Evolutionary conservation across 2,329 filamentous ascomycete species (phyloP).

Genomic region (Stylonectria norvegica): DNA sequence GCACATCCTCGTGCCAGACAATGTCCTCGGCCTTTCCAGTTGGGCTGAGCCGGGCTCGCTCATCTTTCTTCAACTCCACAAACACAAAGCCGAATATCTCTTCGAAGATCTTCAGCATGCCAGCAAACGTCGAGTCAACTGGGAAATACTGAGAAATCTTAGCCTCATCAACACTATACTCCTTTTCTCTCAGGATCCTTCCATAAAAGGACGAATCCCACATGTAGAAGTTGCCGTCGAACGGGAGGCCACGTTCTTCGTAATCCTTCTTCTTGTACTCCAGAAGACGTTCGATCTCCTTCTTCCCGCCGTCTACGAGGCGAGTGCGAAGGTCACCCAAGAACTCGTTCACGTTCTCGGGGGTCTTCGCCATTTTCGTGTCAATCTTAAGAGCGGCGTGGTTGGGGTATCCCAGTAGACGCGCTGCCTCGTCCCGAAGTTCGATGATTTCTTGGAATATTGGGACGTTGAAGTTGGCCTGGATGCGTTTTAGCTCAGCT

Average conservation of each 20-base stretch:
- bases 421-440: slow-evolving; percentile 73
- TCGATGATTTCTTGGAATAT: slow-evolving; percentile 73
- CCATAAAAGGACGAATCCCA: slow-evolving; percentile 84
- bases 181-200: slow-evolving; percentile 73
- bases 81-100: slow-evolving; percentile 77
- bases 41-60: slow-evolving; percentile 61
- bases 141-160: slow-evolving; percentile 84
- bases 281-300: slow-evolving; percentile 68
- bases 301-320: slow-evolving; percentile 64
- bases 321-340: slow-evolving; percentile 65
- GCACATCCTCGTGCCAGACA: slow-evolving; percentile 79
- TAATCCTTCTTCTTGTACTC: slow-evolving; percentile 70
- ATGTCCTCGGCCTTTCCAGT: slow-evolving; percentile 69
- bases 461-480: slow-evolving; percentile 66
- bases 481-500: slow-evolving; percentile 4
- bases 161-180: slow-evolving; percentile 75
- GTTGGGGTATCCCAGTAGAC: slow-evolving; percentile 71
- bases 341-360: slow-evolving; percentile 69
- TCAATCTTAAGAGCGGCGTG: slow-evolving; percentile 75
- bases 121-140: slow-evolving; percentile 66
- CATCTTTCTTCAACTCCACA: slow-evolving; percentile 65
- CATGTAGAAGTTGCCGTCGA: slow-evolving; percentile 71
- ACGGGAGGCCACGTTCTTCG: slow-evolving; percentile 53
- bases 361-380: slow-evolving; percentile 81
- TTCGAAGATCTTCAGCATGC: slow-evolving; percentile 82